Percentiles rank a stretch among this genome's conserved stretches.
Conservation (phyloP, 1,284 basidiomycete genomes). For the Grifola frondosa region DNA sequence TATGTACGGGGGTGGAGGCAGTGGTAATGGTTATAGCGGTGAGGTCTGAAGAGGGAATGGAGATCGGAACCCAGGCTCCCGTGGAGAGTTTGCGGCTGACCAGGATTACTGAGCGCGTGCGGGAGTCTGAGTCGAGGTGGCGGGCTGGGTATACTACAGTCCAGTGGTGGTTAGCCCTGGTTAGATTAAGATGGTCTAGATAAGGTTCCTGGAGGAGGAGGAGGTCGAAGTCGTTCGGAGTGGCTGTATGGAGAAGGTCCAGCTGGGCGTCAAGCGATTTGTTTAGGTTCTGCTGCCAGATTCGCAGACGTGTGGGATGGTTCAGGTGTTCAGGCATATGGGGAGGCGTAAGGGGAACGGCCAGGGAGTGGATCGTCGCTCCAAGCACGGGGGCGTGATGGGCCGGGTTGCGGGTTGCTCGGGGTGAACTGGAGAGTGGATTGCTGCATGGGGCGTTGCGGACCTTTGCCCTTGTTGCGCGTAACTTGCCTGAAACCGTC, state of each 20-base stretch:
- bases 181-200: slow-evolving; percentile 18
- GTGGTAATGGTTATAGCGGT: slow-evolving; percentile 26
- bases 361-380: too few species aligned
- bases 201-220: slow-evolving; percentile 37
- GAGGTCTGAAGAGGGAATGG: slow-evolving; percentile 26
- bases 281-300: slow-evolving; percentile 33
- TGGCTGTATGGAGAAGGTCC: slow-evolving; percentile 21
- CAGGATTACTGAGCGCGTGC: slow-evolving; percentile 28
- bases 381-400: too few species aligned
- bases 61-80: slow-evolving; percentile 25
- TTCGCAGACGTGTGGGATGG: too few species aligned
- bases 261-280: slow-evolving; percentile 26
- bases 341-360: too few species aligned
- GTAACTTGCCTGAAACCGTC: too few species aligned
- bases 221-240: slow-evolving; percentile 27
- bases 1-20: slow-evolving; percentile 8
- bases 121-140: slow-evolving; percentile 9
- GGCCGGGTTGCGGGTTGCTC: too few species aligned
- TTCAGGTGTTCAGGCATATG: too few species aligned
- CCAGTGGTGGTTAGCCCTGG: slow-evolving; percentile 25
- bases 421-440: too few species aligned
- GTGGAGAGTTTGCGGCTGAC: slow-evolving; percentile 29
- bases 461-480: too few species aligned
- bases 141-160: slow-evolving; percentile 26
- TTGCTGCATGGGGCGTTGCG: too few species aligned